These are phyloP conservation scores for Metschnikowia amazonensis DNA, from an alignment of 805 yeast genomes.

Conservation along the genomic window DNA sequence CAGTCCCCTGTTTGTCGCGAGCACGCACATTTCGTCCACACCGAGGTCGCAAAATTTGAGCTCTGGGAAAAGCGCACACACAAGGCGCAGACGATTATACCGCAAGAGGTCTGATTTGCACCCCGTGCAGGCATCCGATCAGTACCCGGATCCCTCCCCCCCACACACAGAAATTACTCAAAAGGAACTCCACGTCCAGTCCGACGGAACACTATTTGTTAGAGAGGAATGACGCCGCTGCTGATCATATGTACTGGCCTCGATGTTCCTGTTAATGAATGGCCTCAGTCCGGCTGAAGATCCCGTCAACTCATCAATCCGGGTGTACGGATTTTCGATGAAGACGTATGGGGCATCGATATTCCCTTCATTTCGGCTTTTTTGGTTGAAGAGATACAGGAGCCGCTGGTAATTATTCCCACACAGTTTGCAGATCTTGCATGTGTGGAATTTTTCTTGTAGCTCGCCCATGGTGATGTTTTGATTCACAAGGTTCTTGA, in stretches of 20 bases:
- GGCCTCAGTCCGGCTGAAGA: neutral
- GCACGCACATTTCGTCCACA: neutral
- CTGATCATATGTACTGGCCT: slow-evolving; percentile 2
- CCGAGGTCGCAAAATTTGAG: neutral
- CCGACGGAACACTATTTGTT: slow-evolving; percentile 20
- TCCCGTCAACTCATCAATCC: neutral
- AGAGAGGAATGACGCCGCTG: slow-evolving; percentile 1
- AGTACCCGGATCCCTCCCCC: neutral
- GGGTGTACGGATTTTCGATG: slow-evolving; percentile 32
- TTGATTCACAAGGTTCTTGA: slow-evolving; percentile 18
- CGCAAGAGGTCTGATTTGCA: neutral
- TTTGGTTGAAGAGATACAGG: slow-evolving; percentile 30
- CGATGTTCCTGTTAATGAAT: neutral
- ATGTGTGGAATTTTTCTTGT: slow-evolving; percentile 14
- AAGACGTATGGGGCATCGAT: slow-evolving; percentile 22
- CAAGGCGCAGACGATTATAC: neutral
- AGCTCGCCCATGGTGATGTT: slow-evolving; percentile 6
- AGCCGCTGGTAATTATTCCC: slow-evolving; percentile 17
- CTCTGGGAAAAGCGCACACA: neutral
- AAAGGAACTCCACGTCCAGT: slow-evolving; percentile 55
- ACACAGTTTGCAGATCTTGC: slow-evolving; percentile 20
- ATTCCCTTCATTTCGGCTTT: slow-evolving; percentile 17
- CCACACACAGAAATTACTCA: slow-evolving; percentile 10
- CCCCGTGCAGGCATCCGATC: neutral
- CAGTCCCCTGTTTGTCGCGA: neutral